phyloP scores from a whole-genome alignment of 495 filamentous ascomycete genomes.

The Hypoxylon lenormandii region DNA sequence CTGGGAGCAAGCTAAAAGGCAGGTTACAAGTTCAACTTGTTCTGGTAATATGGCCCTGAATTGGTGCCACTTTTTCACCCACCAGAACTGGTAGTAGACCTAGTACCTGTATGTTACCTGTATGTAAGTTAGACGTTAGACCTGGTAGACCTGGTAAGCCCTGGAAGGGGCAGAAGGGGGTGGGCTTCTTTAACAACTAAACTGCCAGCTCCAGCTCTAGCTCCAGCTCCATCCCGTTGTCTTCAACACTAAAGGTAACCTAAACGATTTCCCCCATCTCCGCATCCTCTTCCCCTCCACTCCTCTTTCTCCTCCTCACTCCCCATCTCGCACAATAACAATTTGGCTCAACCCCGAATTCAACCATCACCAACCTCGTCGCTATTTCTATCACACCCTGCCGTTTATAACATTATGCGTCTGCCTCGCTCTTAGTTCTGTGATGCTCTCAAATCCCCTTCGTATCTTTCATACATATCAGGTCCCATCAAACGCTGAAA shows the following conservation, averaged over 20 bases:
- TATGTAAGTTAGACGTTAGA: too few relatives aligned
- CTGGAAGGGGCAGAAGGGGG: too few relatives aligned
- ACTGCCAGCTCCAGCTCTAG: not conserved
- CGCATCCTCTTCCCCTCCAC: conserved; percentile 42
- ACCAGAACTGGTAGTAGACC: conserved; percentile 4
- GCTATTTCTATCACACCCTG: conserved; percentile 5
- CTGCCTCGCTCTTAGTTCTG: not conserved
- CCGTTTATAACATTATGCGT: conserved; percentile 1
- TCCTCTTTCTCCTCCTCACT: conserved; percentile 40
- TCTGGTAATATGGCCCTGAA: conserved; percentile 11
- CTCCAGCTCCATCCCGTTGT: not conserved
- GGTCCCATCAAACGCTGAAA: not conserved
- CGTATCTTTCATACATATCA: not conserved
- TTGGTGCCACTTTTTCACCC: conserved; percentile 44
- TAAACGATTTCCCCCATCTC: conserved; percentile 47
- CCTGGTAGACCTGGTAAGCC: too few relatives aligned
- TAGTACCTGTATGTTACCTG: too few relatives aligned
- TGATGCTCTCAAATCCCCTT: not conserved
- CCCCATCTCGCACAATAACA: conserved; percentile 38
- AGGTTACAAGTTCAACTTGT: conserved; percentile 21
- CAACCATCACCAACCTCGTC: conserved; percentile 37
- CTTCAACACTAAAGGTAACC: conserved; percentile 17
- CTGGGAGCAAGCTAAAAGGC: conserved; percentile 5
- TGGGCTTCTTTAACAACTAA: too few relatives aligned
- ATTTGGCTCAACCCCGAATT: conserved; percentile 46